Percentiles rank a stretch among this genome's conserved stretches.
Conservation (phyloP, 1,284 basidiomycete species). For the Inonotus obliquus region DNA sequence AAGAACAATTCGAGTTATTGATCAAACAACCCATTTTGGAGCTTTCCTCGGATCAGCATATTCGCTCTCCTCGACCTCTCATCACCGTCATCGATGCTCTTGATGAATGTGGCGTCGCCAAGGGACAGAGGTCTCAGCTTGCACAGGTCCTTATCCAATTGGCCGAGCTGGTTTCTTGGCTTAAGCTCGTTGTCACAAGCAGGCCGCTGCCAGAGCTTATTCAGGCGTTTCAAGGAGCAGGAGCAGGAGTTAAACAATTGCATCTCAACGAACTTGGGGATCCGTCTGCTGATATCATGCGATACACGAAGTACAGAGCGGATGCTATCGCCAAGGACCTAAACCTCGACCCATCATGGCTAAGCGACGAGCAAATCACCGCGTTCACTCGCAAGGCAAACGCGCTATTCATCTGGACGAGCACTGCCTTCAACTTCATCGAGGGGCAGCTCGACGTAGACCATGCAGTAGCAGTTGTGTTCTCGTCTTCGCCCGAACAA, state of each 20-base stretch:
- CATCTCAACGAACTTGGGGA: background rate
- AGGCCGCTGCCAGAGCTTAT: constrained; percentile 1
- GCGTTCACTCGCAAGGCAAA: constrained; percentile 23
- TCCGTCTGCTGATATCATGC: background rate
- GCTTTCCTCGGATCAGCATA: background rate
- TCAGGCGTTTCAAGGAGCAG: background rate
- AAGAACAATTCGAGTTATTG: constrained; percentile 9
- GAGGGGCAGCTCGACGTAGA: constrained; percentile 4
- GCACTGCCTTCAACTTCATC: constrained; percentile 27
- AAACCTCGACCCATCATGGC: constrained; percentile 24
- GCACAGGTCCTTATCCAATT: background rate
- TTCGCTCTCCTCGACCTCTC: background rate
- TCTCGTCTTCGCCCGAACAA: background rate
- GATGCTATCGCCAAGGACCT: constrained; percentile 20
- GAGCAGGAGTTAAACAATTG: constrained; percentile 1
- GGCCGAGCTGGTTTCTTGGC: background rate
- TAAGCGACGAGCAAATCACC: constrained; percentile 18
- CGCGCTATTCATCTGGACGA: constrained; percentile 29
- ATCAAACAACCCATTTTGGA: background rate
- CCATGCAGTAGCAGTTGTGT: background rate
- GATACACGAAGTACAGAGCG: background rate
- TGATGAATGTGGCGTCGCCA: constrained; percentile 9
- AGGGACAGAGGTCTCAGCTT: background rate
- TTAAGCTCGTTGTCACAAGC: constrained; percentile 13
- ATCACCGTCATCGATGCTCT: constrained; percentile 17